Percentiles rank a stretch among this genome's conserved stretches.
Evolutionary conservation across 1,139 yeast species (phyloP).

Genomic region (Blastobotrys aristatus): DNA sequence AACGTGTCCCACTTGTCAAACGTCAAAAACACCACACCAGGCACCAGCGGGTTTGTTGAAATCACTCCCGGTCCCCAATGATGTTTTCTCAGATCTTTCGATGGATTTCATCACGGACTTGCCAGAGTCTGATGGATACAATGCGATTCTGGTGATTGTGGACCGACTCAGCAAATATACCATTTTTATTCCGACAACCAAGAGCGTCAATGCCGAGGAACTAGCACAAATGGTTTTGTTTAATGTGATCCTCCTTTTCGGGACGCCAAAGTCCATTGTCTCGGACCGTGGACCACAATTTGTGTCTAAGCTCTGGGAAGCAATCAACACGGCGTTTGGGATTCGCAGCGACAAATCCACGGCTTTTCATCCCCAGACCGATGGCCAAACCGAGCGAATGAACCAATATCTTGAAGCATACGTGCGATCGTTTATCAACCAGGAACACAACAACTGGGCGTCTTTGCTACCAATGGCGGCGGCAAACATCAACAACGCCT

Average conservation of each 20-base stretch:
- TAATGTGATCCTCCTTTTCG: background rate
- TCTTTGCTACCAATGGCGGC: background rate
- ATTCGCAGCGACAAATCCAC: no score
- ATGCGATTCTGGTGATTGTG: slow-evolving; percentile 1
- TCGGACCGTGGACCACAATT: background rate
- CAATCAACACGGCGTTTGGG: background rate
- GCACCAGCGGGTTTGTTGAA: background rate
- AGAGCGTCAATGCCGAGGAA: background rate
- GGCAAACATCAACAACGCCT: background rate
- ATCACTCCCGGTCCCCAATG: slow-evolving; percentile 3
- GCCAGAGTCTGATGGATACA: background rate
- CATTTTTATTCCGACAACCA: background rate
- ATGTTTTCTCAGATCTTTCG: background rate
- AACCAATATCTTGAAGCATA: slow-evolving; percentile 5
- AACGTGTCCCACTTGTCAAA: slow-evolving; percentile 1
- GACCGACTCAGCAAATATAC: background rate
- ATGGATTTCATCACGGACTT: slow-evolving; percentile 7
- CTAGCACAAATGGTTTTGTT: background rate
- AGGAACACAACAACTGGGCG: slow-evolving; percentile 4
- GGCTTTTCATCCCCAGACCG: slow-evolving; percentile 2
- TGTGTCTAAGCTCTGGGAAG: background rate
- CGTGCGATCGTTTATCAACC: background rate
- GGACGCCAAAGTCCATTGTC: slow-evolving; percentile 6
- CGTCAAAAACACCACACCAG: background rate
- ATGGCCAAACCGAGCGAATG: slow-evolving; percentile 5